A percentile compares a stretch with the other conserved stretches of the same genome.
Conservation (phyloP, 2,329 filamentous ascomycete species). For the Sporothrix variecibatus region DNA sequence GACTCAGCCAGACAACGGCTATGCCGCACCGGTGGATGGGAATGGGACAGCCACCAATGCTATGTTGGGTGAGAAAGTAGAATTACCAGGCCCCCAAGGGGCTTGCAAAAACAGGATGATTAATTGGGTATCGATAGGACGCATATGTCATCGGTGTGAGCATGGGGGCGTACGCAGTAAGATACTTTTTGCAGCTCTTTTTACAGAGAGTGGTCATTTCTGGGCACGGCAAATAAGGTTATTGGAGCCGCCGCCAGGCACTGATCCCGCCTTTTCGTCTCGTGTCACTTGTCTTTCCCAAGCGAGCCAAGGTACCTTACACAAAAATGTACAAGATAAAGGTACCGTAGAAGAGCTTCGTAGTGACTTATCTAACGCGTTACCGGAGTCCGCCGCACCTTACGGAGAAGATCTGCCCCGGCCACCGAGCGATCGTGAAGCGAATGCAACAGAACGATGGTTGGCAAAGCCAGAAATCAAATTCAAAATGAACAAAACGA, state of each 20-base stretch:
- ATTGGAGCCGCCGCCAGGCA: slow-evolving; percentile 11
- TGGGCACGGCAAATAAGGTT: slow-evolving; percentile 15
- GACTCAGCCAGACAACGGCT: neutral
- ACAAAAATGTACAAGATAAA: neutral
- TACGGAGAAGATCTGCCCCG: neutral
- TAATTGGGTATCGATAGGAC: neutral
- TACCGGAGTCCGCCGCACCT: neutral
- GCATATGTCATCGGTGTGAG: neutral
- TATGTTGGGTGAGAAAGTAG: slow-evolving; percentile 9
- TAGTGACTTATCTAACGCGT: neutral
- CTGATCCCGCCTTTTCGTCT: neutral
- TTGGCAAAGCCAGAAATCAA: neutral
- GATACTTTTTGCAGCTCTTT: neutral
- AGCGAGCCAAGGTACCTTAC: neutral
- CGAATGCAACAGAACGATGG: neutral
- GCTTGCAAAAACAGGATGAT: neutral
- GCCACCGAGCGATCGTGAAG: neutral
- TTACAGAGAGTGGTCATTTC: neutral
- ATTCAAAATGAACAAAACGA: neutral
- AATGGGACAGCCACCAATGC: neutral
- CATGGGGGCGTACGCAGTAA: neutral
- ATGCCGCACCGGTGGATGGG: neutral
- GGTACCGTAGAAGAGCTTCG: neutral
- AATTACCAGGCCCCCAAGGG: neutral
- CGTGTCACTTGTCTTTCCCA: neutral